phyloP scores from a whole-genome alignment of 164 flowering plant species.

The Nelumbo lutea region DNA sequence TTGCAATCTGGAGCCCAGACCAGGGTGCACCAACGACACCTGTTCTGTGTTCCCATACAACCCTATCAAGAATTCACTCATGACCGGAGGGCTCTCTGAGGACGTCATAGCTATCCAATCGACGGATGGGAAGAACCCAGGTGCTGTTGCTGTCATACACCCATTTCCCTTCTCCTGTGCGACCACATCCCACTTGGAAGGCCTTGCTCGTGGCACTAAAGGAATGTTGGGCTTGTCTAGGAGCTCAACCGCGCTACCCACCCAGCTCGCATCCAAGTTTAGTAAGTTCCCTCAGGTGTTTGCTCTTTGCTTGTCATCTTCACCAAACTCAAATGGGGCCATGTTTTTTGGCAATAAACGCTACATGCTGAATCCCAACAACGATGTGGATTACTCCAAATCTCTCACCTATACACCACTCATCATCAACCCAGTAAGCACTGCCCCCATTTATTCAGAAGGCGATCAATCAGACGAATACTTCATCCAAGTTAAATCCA shows the following conservation, averaged over 20 bases:
- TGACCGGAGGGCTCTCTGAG: background rate
- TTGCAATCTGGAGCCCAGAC: background rate
- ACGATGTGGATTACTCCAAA: background rate
- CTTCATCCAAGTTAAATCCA: constrained; percentile 35
- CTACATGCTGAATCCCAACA: background rate
- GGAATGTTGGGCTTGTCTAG: background rate
- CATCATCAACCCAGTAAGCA: background rate
- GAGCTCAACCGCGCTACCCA: background rate
- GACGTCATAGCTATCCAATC: background rate
- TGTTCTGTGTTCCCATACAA: background rate
- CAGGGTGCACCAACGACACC: background rate
- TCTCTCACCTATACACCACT: background rate
- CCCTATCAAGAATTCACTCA: background rate
- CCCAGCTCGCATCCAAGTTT: background rate
- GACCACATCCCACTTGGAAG: background rate
- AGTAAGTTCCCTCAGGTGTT: background rate
- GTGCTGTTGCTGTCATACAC: background rate
- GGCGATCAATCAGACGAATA: constrained; percentile 28
- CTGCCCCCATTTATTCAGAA: background rate
- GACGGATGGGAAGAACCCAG: background rate
- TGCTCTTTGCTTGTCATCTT: background rate
- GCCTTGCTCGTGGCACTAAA: background rate
- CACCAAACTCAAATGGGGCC: background rate
- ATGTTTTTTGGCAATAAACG: background rate
- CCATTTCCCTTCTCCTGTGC: background rate